Evolutionary conservation across 768 basidiomycete species (phyloP).

Genomic region (Gloeopeniophorella convolvens): DNA sequence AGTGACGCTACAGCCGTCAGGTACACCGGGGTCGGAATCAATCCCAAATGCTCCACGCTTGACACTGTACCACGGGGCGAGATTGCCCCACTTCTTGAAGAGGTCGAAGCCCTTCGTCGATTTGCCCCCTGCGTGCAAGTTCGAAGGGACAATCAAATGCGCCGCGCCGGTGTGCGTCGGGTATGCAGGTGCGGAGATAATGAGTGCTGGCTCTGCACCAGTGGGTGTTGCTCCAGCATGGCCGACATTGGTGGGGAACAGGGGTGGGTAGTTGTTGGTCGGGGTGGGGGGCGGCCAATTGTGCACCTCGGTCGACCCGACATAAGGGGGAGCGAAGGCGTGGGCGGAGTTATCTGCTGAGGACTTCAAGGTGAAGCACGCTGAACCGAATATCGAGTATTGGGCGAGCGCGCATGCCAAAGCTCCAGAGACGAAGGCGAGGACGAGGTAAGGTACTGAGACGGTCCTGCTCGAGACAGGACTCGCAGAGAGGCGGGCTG

Average conservation of each 20-base stretch:
- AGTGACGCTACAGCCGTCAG: constrained; percentile 62
- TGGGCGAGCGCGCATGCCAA: constrained; percentile 13
- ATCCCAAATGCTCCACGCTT: constrained; percentile 59
- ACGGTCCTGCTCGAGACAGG: constrained; percentile 1
- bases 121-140: constrained; percentile 22
- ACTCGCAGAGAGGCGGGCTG: constrained; percentile 30
- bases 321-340: constrained; percentile 54
- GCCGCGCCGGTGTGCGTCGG: constrained; percentile 69
- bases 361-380: background rate
- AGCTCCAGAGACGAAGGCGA: constrained; percentile 15
- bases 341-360: background rate
- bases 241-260: constrained; percentile 75
- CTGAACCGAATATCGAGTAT: constrained; percentile 7
- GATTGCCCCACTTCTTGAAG: constrained; percentile 76
- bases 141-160: constrained; percentile 49
- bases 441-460: constrained; percentile 5
- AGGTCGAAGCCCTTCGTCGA: constrained; percentile 48
- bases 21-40: constrained; percentile 62
- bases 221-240: constrained; percentile 75
- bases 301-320: constrained; percentile 65
- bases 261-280: constrained; percentile 62
- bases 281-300: constrained; percentile 67
- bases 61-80: constrained; percentile 83
- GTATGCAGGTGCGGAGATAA: constrained; percentile 71
- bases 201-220: constrained; percentile 66